Evolutionary conservation across 768 basidiomycete genomes (phyloP), one percentile per base, ranked within the genome.

Genomic region (Ramaria rubella): DNA sequence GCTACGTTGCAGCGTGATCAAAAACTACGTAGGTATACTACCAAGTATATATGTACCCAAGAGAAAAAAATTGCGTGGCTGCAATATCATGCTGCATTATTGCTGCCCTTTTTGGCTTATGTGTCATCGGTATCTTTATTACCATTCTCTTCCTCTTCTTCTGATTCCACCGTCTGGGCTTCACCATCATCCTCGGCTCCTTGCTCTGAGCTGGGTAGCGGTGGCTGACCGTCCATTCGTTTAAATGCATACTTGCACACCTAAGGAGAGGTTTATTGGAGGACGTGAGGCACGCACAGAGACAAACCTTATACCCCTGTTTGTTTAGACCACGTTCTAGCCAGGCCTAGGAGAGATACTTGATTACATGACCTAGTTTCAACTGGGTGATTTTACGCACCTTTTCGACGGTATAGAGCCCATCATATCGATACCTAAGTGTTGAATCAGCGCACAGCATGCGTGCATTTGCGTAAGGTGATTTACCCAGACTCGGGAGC

Each of bases 211-310:
- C 6, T 40, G 23, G 40, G 74, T 21, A 85, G 66, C n/a, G 80
- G 74, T 21, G 80, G 75, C 63, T 87, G 85, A 24, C 72, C 75
- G 15, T 76, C 71, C 21, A 87, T 62, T 33, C 84, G 78, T 85
- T 87, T 83, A 68, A 96, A 88, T 0, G 85, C 82, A 64, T 80
- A 94, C 67, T 92, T 90, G 73, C 93, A 95, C 26, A 96, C 90
- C 34, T 83, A 26, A 11, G 12, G 46, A 42, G 23, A 12, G 2
- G 23, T 26, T 2, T 11, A 2, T 7, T 31, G 11, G 30, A 30
- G 11, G 29, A 17, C 33, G 30, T 15, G 17, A 29, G 21, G 23
- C 29, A 9, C n/a, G 7, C 14, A 5, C 3, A 14, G 21, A 36
- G 19, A 36, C 44, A n/a, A 5, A 56, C 55, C 30, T 56, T 56